Conservation (phyloP, 2,329 filamentous ascomycete species). For the Aureobasidium melanogenum region DNA sequence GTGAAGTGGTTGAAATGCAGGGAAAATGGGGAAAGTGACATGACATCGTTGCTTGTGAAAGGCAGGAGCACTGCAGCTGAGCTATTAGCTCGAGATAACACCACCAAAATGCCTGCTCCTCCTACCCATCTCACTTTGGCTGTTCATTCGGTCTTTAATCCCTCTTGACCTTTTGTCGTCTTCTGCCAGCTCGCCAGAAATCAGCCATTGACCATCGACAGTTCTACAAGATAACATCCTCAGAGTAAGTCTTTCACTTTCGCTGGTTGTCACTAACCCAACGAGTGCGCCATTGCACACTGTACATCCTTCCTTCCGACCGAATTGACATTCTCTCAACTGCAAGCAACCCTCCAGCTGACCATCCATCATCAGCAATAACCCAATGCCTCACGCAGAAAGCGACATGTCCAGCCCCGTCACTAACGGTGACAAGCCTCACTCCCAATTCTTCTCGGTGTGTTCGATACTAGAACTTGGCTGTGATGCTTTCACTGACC, state of each 20-base stretch:
- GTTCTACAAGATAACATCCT: neutral
- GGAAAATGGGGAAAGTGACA: neutral
- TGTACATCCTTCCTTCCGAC: neutral
- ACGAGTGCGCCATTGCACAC: too few relatives aligned
- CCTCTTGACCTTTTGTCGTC: neutral
- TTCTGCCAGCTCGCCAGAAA: neutral
- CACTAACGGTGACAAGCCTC: conserved; percentile 42
- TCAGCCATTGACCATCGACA: neutral
- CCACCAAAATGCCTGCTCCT: conserved; percentile 10
- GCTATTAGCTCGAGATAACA: conserved; percentile 8
- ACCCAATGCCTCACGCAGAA: conserved; percentile 41
- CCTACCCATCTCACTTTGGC: neutral
- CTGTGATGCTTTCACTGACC: conserved; percentile 1
- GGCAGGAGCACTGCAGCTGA: conserved; percentile 9
- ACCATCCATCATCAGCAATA: neutral
- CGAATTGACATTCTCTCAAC: neutral
- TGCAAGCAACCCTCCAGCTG: neutral
- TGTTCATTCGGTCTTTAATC: neutral
- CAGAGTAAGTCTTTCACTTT: neutral
- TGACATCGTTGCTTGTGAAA: conserved; percentile 4
- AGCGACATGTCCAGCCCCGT: conserved; percentile 34
- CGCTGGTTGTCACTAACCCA: neutral
- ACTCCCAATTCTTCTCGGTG: conserved; percentile 37
- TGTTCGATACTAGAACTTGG: neutral
- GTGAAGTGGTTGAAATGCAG: neutral